Evolutionary conservation across 805 yeast species (phyloP), one percentile per base, ranked within the genome.

Genomic region (Candida germanica): DNA sequence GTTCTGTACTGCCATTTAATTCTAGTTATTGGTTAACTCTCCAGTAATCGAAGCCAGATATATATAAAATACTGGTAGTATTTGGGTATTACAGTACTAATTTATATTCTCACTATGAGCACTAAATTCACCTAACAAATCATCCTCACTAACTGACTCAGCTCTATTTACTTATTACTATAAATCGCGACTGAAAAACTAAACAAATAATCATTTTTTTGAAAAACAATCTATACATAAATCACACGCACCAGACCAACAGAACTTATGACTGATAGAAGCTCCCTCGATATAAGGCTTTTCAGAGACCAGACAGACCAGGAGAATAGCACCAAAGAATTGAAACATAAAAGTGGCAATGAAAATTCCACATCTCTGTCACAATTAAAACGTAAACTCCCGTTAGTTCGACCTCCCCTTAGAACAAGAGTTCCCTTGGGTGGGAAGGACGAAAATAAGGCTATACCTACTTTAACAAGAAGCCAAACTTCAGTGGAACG

Each of bases 401-500:
- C 35, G 6, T 11, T 20, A 11, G 25, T 8, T 2, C 14, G 18
- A 22, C 27, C 13, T 3, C 32, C 35, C n/a, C 8, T 23, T 10
- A 26, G 10, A 10, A 29, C 26, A 13, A 47, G 72, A 36, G 49
- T 56, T 6, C 73, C 73, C 3, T 53, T 66, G 32, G 66, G 69
- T 3, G 71, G 71, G 2, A 66, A 66, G 39, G 62, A 60, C 45
- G 60, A 52, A 26, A 66, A 66, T 45, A 43, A 42, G 25, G 43
- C 43, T 13, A 27, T 53, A 18, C 58, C 61, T 6, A 39, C 52
- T 1, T 51, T 66, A 36, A 59, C 47, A 29, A 52, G 68, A 33
- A 59, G 69, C 3, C 56, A 59, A 29, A 47, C 63, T 6, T 38
- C 51, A 10, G 26, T 42, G 6, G 45, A 44, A n/a, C 28, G 34